Evolutionary conservation across 1,139 yeast genomes (phyloP).

Genomic region (Wickerhamomyces sp.): DNA sequence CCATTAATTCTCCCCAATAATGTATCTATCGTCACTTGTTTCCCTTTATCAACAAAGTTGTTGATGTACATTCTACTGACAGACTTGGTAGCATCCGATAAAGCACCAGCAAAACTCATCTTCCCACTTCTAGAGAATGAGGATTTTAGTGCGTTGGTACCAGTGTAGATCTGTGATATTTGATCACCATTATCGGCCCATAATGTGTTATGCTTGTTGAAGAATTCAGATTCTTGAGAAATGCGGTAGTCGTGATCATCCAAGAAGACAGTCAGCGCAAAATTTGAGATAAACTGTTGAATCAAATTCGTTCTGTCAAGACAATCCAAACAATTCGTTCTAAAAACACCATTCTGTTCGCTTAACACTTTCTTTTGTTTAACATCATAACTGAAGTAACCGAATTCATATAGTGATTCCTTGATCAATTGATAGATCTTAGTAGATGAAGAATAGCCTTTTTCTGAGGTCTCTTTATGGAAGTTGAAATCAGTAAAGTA

Average conservation of each 20-base stretch:
- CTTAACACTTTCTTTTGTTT: constrained; percentile 45
- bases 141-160: constrained; percentile 93
- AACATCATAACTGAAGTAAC: constrained; percentile 67
- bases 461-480: constrained; percentile 84
- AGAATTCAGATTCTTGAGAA: constrained; percentile 42
- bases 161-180: constrained; percentile 92
- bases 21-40: constrained; percentile 83
- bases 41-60: constrained; percentile 87
- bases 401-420: constrained; percentile 69
- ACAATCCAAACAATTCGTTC: constrained; percentile 94
- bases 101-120: constrained; percentile 93
- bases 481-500: constrained; percentile 83
- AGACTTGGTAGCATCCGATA: constrained; percentile 93
- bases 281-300: constrained; percentile 76
- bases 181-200: constrained; percentile 99
- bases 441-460: constrained; percentile 82
- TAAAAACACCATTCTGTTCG: constrained; percentile 83
- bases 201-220: constrained; percentile 65
- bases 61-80: constrained; percentile 94
- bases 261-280: constrained; percentile 63
- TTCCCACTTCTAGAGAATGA: constrained; percentile 92
- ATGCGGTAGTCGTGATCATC: constrained; percentile 42
- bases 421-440: constrained; percentile 62
- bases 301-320: constrained; percentile 90
- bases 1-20: constrained; percentile 76